phyloP scores from a whole-genome alignment of 2,329 filamentous ascomycete species.

The Pochonia chlamydosporia region DNA sequence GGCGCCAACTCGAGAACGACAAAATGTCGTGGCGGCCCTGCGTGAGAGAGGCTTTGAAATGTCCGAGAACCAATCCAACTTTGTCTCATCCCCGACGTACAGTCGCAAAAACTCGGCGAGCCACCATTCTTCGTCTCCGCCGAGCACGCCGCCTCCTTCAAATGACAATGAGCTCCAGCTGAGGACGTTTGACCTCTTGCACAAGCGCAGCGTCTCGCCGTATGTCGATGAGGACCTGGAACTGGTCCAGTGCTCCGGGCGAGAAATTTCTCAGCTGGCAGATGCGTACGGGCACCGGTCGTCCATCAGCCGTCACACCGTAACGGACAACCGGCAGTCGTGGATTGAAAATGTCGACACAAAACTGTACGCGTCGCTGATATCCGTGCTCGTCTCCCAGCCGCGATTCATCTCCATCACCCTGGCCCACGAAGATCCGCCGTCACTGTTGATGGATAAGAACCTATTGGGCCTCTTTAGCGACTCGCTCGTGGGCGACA shows the following conservation, averaged over 20 bases:
- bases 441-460: slow-evolving; percentile 68
- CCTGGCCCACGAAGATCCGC: slow-evolving; percentile 66
- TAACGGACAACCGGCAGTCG: slow-evolving; percentile 26
- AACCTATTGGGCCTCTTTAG: slow-evolving; percentile 59
- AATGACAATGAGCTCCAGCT: slow-evolving; percentile 73
- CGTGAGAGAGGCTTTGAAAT: slow-evolving; percentile 79
- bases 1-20: slow-evolving; percentile 69
- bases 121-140: slow-evolving; percentile 36
- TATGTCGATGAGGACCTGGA: slow-evolving; percentile 62
- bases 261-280: slow-evolving; percentile 37
- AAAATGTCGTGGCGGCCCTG: slow-evolving; percentile 70
- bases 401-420: slow-evolving; percentile 71
- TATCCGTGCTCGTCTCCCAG: slow-evolving; percentile 54
- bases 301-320: slow-evolving; percentile 29
- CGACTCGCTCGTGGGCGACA: slow-evolving; percentile 70
- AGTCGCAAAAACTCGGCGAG: slow-evolving; percentile 22
- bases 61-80: slow-evolving; percentile 64
- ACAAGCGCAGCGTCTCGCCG: slow-evolving; percentile 68
- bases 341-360: slow-evolving; percentile 59
- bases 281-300: slow-evolving; percentile 30
- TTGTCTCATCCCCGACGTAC: slow-evolving; percentile 47
- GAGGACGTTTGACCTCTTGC: slow-evolving; percentile 80
- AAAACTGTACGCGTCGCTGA: slow-evolving; percentile 56
- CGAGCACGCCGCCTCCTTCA: slow-evolving; percentile 70
- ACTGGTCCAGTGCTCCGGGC: slow-evolving; percentile 77